Base-by-base conservation (phyloP, 495 filamentous ascomycete genomes). In the Talaromyces stipitatus region DNA sequence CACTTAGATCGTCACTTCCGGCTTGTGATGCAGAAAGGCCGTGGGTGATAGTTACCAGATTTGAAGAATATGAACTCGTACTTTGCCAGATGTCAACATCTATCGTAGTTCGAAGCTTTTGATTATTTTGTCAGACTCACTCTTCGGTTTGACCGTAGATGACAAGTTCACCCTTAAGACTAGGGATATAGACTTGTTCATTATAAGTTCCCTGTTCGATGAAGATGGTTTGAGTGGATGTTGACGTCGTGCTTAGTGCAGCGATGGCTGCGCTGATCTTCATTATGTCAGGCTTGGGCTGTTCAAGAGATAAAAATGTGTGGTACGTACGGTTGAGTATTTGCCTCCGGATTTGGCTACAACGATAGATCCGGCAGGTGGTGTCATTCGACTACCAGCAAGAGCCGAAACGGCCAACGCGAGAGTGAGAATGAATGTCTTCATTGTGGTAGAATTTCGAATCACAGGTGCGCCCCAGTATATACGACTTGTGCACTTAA, bases 111-210 rank as follows among this genome's bases (percentile, higher is more conserved):
- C 22, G 3, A 54, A 6, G 24, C n/a, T n/a, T 36, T 32, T 6
- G 28, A 46, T 43, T 12, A 43, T 3, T 43, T n/a, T n/a, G n/a
- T n/a, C n/a, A n/a, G n/a, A 62, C 64, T 8, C 43, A 67, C 66
- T 86, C 76, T n/a, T 74, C 66, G 3, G 85, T 87, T 57, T 77
- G 76, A 8, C 85, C 85, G 63, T 87, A 79, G 62, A 88, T 75
- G 30, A 79, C 80, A 14, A 87, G 72, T 23, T 68, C 63, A 24
- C 81, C 79, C 1, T 64, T 65, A 18, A 79, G 72, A 9, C 72
- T 43, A 22, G 68, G 68, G 48, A 84, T 73, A 59, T 77, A 77
- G n/a, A 84, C 80, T 66, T 85, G 82, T 56, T 85, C 82, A 0
- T 61, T 57, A 68, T 85, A 84, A 29, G 76, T 78, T 11, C 82